Conservation (phyloP, 192 early-diverging fungal genomes). For the Dissophora ornata region DNA sequence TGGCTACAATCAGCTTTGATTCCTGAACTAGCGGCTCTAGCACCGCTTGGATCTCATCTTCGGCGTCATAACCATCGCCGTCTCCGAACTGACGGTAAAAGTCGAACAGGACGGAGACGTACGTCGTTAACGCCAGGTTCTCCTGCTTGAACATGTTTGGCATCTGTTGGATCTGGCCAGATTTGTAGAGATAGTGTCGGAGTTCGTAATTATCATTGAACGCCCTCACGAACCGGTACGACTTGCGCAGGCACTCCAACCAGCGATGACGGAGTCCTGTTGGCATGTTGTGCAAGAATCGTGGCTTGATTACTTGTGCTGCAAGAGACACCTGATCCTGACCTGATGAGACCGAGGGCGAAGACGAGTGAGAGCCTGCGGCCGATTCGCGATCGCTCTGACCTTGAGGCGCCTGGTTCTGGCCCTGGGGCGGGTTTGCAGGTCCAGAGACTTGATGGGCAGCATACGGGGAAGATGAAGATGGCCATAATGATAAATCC, state of each 20-base stretch:
- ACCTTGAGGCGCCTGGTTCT: not conserved
- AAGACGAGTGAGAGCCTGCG: conserved; percentile 30
- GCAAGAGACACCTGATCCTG: conserved; percentile 9
- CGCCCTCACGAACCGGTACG: conserved; percentile 81
- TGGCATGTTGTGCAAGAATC: conserved; percentile 56
- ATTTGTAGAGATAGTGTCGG: conserved; percentile 81
- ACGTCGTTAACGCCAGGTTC: conserved; percentile 75
- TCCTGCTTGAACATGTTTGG: conserved; percentile 96
- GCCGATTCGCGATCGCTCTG: conserved; percentile 10
- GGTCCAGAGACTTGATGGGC: conserved; percentile 54
- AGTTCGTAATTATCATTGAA: conserved; percentile 88
- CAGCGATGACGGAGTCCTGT: conserved; percentile 60
- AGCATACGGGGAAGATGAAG: conserved; percentile 67
- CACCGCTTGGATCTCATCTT: conserved; percentile 51
- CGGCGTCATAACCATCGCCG: conserved; percentile 48
- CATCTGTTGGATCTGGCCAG: conserved; percentile 88
- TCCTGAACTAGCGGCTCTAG: conserved; percentile 56
- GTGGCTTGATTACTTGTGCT: conserved; percentile 35
- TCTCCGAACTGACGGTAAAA: conserved; percentile 67
- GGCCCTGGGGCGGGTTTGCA: not conserved
- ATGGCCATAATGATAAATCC: conserved; percentile 65
- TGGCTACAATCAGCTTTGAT: conserved; percentile 55
- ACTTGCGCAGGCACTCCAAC: conserved; percentile 85
- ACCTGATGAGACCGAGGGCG: conserved; percentile 26
- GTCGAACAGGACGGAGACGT: conserved; percentile 79